Base-by-base conservation (phyloP, 2,329 filamentous ascomycete species). In the Aspergillus spinulosporus region DNA sequence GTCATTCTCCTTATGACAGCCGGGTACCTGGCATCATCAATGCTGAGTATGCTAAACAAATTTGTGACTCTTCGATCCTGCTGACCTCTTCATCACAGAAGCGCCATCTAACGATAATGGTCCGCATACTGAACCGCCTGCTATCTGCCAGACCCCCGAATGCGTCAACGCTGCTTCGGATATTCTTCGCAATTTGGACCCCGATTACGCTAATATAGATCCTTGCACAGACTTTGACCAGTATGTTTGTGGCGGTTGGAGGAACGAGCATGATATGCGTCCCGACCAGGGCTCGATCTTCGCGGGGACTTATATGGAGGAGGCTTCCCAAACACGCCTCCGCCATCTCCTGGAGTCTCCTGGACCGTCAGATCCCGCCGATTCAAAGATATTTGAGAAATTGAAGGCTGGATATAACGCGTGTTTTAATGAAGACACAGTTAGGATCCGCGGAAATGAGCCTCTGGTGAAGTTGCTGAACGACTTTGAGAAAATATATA, bases 151-250 rank as follows among this genome's bases (percentile, higher is more conserved):
- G 47, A 82, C 84, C 7, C 80, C 84, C 43, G 81, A 82, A 58
- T 88, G 85, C 67, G 76, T 88, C 9, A 82, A 87, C 64, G 85
- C 84, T 9, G 80, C 85, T 3, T 85, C 84, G 9, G 80, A 83
- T 60, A 80, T 88, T 39, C 76, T 87, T 6, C 82, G 84, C 60
- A 87, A 84, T 58, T 73, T 88, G 11, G 82, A 84, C 12, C 82
- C 84, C 5, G 75, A 85, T 49, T 86, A 88, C 69, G 76, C 82
- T 57, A 71, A 83, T 2, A 75, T 90, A 39, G 85, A 90, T 66
- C 83, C 88, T 1, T 90, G 88, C 64, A 81, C 78, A n/a, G 73
- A 89, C 65, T 90, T 90, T 58, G 84, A 88, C 58, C 77, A 85
- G 67, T 80, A 85, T 54, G 84, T 85, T 15, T 89, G 87, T 63